Evolutionary conservation across 2,329 filamentous ascomycete genomes (phyloP).

Genomic region (Stachybotrys echinatus): DNA sequence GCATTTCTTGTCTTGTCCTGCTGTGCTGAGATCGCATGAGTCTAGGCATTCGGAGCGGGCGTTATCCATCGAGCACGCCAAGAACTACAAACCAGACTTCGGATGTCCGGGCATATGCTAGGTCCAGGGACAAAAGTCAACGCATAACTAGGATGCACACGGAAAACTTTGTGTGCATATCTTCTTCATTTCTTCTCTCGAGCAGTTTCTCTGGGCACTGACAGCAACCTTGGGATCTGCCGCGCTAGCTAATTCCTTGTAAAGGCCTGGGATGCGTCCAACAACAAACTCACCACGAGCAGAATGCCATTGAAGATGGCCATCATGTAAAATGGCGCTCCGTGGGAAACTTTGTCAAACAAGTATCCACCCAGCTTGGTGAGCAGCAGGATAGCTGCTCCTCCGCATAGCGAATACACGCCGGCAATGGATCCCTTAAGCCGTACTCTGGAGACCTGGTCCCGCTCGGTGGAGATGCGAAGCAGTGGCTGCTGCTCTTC

Average conservation of each 20-base stretch:
- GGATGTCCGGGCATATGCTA: too few species aligned
- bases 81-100: too few species aligned
- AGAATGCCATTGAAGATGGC: slow-evolving; percentile 77
- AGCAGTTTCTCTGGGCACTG: too few species aligned
- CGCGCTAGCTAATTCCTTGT: not conserved
- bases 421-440: slow-evolving; percentile 94
- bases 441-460: slow-evolving; percentile 42
- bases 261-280: slow-evolving; percentile 41
- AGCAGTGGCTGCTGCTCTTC: slow-evolving; percentile 37
- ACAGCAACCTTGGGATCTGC: too few species aligned
- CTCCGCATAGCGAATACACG: slow-evolving; percentile 87
- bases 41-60: too few species aligned
- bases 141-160: too few species aligned
- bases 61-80: too few species aligned
- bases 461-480: slow-evolving; percentile 19
- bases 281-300: slow-evolving; percentile 48
- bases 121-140: too few species aligned
- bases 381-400: slow-evolving; percentile 80
- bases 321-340: slow-evolving; percentile 93
- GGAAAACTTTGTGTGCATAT: too few species aligned
- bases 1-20: too few species aligned
- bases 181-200: too few species aligned
- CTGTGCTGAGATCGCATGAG: too few species aligned
- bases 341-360: slow-evolving; percentile 70
- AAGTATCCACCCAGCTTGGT: slow-evolving; percentile 86